phyloP scores from a whole-genome alignment of 257 asterid species.

The Solanum habrochaites region DNA sequence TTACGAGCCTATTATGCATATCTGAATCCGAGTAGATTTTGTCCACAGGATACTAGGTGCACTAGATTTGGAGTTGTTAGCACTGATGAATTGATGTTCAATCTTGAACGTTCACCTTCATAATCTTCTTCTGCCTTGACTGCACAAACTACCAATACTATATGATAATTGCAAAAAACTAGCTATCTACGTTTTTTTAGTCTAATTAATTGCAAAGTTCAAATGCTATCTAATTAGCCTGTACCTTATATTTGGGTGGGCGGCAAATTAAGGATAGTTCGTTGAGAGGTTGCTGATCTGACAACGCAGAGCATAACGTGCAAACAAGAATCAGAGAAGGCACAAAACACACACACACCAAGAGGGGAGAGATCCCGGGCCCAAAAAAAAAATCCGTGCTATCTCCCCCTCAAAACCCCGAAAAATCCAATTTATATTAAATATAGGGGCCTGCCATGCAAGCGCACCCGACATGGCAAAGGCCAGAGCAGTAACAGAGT shows the following conservation, averaged over 20 bases:
- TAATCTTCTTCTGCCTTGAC: neutral
- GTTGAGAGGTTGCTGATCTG: neutral
- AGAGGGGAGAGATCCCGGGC: slow-evolving; percentile 7
- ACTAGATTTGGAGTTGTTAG: neutral
- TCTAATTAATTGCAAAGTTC: no score
- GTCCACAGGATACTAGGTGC: neutral
- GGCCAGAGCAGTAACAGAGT: neutral
- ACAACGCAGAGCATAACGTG: neutral
- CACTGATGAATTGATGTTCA: neutral
- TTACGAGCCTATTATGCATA: neutral
- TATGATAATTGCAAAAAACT: neutral
- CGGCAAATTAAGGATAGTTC: neutral
- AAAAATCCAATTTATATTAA: neutral
- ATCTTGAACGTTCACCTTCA: neutral
- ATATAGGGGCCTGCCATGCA: slow-evolving; percentile 25
- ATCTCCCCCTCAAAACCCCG: slow-evolving; percentile 7
- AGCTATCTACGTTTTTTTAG: no score
- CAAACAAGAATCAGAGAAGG: neutral
- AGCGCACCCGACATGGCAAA: slow-evolving; percentile 37
- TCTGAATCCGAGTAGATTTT: neutral
- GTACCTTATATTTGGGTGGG: neutral
- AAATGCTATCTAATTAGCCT: neutral
- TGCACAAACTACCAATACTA: neutral
- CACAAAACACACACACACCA: neutral
- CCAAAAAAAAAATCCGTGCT: slow-evolving; percentile 1